Percentiles rank a stretch among this genome's conserved stretches.
phyloP scores from a whole-genome alignment of 1,284 basidiomycete species.

The Entoloma clypeatum region DNA sequence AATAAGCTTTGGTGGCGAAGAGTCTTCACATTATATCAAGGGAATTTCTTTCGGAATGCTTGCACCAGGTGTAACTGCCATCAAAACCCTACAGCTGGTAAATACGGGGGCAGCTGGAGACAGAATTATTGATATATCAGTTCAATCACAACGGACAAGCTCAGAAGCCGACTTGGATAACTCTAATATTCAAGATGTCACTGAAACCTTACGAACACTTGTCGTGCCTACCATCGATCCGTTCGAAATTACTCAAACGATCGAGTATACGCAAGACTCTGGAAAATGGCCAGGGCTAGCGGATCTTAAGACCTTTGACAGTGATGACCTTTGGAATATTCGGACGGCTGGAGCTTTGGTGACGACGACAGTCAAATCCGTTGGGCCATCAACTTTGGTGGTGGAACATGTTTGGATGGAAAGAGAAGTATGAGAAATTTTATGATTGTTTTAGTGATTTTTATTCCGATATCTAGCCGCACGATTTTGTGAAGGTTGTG shows the following conservation, averaged over 20 bases:
- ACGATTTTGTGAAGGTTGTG: slow-evolving; percentile 42
- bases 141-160: slow-evolving; percentile 51
- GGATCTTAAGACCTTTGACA: slow-evolving; percentile 55
- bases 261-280: slow-evolving; percentile 45
- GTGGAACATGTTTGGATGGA: slow-evolving; percentile 48
- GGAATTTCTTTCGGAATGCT: slow-evolving; percentile 64
- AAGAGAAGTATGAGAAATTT: slow-evolving; percentile 39
- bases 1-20: slow-evolving; percentile 57
- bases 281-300: slow-evolving; percentile 40
- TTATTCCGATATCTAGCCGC: slow-evolving; percentile 36
- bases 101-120: slow-evolving; percentile 61
- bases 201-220: slow-evolving; percentile 63
- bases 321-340: slow-evolving; percentile 49
- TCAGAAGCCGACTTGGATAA: slow-evolving; percentile 8
- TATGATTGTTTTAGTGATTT: not conserved
- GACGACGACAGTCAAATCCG: slow-evolving; percentile 45
- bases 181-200: slow-evolving; percentile 35
- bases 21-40: slow-evolving; percentile 69
- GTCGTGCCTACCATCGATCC: slow-evolving; percentile 55
- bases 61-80: slow-evolving; percentile 46
- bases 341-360: slow-evolving; percentile 55
- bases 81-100: slow-evolving; percentile 58
- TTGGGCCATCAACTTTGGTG: slow-evolving; percentile 49
- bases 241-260: slow-evolving; percentile 46
- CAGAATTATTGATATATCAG: slow-evolving; percentile 69